Conservation (phyloP, 768 basidiomycete species). For the Lyophyllum decastes region DNA sequence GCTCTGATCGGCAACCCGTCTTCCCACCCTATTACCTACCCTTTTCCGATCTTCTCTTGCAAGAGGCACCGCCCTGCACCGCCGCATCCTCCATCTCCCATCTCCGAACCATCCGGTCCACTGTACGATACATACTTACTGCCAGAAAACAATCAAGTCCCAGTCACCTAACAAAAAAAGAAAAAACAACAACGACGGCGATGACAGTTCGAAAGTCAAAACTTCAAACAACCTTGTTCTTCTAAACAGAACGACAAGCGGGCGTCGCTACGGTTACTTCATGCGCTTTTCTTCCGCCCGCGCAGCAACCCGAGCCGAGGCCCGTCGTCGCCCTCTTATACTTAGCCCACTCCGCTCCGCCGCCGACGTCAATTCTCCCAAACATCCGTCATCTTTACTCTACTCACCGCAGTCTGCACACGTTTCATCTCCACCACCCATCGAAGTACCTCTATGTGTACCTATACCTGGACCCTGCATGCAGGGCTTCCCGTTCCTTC, state of each 20-base stretch:
- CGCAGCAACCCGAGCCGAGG: background rate
- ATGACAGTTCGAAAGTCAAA: background rate
- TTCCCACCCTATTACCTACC: too few relatives aligned
- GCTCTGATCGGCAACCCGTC: background rate
- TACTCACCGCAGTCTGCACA: background rate
- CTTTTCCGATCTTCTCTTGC: background rate
- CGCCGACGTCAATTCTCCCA: background rate
- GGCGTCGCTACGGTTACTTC: background rate
- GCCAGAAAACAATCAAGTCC: background rate
- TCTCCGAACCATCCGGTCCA: background rate
- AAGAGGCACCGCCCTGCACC: background rate
- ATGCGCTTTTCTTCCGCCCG: background rate
- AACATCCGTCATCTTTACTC: too few relatives aligned
- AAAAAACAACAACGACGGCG: too few relatives aligned
- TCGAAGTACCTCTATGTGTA: too few relatives aligned
- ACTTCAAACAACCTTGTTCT: background rate
- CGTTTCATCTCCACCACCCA: background rate
- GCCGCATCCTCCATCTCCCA: background rate
- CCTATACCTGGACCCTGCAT: too few relatives aligned
- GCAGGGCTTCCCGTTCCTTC: too few relatives aligned
- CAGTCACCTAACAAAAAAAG: too few relatives aligned
- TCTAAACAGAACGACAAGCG: background rate
- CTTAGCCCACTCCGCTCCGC: background rate
- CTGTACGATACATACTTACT: too few relatives aligned
- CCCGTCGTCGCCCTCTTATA: background rate